Conservation (phyloP, 768 basidiomycete genomes). For the Boletus edulis region DNA sequence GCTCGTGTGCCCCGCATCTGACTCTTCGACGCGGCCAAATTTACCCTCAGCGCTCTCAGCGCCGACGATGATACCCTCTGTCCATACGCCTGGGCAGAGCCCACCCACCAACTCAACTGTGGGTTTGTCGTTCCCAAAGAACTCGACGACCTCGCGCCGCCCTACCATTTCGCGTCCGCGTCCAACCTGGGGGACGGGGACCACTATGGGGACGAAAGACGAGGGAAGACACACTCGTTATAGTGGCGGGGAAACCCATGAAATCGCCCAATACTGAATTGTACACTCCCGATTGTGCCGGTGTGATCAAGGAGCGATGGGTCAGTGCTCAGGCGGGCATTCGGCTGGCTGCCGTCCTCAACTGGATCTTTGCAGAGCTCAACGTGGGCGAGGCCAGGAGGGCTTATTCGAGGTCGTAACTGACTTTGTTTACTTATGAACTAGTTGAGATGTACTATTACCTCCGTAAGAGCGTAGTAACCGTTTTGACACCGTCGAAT, state of each 20-base stretch:
- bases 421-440: too few species aligned
- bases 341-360: slow-evolving; percentile 79
- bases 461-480: too few species aligned
- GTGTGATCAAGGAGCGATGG: slow-evolving; percentile 61
- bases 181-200: too few species aligned
- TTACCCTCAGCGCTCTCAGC: slow-evolving; percentile 20
- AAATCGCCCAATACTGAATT: slow-evolving; percentile 58
- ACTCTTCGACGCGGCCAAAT: neutral
- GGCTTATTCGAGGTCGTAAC: too few species aligned
- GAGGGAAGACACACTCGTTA: neutral
- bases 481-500: too few species aligned
- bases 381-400: neutral
- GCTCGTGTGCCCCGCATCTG: neutral
- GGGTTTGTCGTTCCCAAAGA: slow-evolving; percentile 75
- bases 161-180: too few species aligned
- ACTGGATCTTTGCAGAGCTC: slow-evolving; percentile 55
- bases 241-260: neutral
- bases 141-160: slow-evolving; percentile 40
- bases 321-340: slow-evolving; percentile 81
- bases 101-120: slow-evolving; percentile 79
- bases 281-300: slow-evolving; percentile 78
- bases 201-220: neutral
- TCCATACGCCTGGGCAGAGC: slow-evolving; percentile 75
- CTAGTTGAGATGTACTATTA: too few species aligned
- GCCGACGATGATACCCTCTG: slow-evolving; percentile 62